A percentile compares a stretch with the other conserved stretches of the same genome.
phyloP scores from a whole-genome alignment of 2,329 filamentous ascomycete genomes.

The Monilinia polystroma region DNA sequence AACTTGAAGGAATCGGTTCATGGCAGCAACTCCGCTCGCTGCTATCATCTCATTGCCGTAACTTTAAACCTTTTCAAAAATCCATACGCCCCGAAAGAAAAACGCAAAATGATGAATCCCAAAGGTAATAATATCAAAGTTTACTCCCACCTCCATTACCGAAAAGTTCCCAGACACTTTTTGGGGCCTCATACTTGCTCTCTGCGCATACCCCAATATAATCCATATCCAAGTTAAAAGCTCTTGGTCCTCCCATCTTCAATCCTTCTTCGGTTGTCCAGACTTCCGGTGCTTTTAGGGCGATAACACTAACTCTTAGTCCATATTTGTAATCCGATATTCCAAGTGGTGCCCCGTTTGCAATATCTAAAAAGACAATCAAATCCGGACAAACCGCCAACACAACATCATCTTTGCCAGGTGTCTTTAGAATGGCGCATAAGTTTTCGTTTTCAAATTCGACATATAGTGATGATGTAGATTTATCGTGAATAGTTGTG shows the following conservation, averaged over 20 bases:
- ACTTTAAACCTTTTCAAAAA: no score
- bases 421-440: conserved; percentile 29
- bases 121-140: not conserved
- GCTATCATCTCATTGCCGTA: not conserved
- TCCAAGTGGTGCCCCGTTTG: conserved; percentile 51
- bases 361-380: conserved; percentile 44
- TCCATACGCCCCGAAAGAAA: not conserved
- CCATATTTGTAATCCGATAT: conserved; percentile 53
- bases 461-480: conserved; percentile 26
- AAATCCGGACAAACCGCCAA: conserved; percentile 38
- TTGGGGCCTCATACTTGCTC: conserved; percentile 34
- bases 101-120: not conserved
- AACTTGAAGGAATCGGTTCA: not conserved
- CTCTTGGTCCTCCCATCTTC: conserved; percentile 44
- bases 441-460: conserved; percentile 41
- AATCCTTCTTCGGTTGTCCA: conserved; percentile 47
- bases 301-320: conserved; percentile 51
- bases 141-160: conserved; percentile 1
- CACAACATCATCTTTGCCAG: conserved; percentile 29
- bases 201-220: conserved; percentile 31
- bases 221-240: conserved; percentile 41
- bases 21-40: not conserved
- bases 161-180: conserved; percentile 39
- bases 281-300: conserved; percentile 49
- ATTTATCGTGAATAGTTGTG: not conserved